Base-by-base conservation (phyloP, 345 rosid genomes). In the Geranium rotundifolium region DNA sequence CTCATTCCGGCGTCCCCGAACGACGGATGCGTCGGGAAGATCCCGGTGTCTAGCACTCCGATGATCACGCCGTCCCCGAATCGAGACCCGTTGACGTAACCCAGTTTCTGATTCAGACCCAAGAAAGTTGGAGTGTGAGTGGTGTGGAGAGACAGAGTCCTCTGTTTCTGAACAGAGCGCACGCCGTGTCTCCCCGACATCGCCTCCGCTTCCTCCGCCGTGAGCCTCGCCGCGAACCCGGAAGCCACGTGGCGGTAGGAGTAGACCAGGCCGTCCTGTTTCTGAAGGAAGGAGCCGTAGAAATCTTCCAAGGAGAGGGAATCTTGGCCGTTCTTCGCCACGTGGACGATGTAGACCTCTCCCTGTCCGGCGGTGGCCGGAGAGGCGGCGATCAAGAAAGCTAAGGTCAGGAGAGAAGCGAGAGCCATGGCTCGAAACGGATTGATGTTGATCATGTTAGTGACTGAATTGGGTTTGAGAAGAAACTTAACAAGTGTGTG, bases 21-120 rank as follows among this genome's bases (percentile, higher is more conserved):
- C 20, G 79, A 74, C 17, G 73, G 71, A 1, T 80, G 84, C 3
- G 37, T 75, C 0, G 79, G 79, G 60, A 69, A 68, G 1, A 77
- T 60, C 18, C 84, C 77, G 1, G 81, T 69, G 66, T 80, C 81
- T 4, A 80, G 65, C 41, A 77, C 65, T 18, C 81, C 79, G 34
- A 74, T 58, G 59, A 80, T 77, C 39, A 76, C 73, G 1, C 75
- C 81, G 30, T 67, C 50, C 1, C 84, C 84, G 8, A 56, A 70
- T 27, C 17, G 62, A 14, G 69, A 62, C 49, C 69, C 70, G 6
- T 57, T 14, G 77, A 68, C 64, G 17, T 69, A 57, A n/a, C 75
- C 75, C 7, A 37, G 56, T 7, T 31, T 13, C 0, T 61, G 58
- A 4, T 71, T 54, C 18, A 76, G 72, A 71, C 77, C 75, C 49